Base-by-base conservation (phyloP, 306 rosid genomes). In the Trichosanthes truncata region DNA sequence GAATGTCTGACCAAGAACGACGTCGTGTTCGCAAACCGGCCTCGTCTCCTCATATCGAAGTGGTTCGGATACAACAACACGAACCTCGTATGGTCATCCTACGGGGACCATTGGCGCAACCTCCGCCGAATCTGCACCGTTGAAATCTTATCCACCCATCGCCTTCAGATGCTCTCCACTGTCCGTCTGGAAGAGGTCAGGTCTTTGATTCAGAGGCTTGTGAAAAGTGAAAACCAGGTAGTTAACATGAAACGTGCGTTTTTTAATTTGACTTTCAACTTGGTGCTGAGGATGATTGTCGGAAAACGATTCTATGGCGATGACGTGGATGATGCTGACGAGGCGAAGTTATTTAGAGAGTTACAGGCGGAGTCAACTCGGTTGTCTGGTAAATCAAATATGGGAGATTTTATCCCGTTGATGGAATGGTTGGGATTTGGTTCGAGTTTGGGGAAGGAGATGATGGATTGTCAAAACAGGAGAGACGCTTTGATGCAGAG, bases 51-150 rank as follows among this genome's bases (percentile, higher is more conserved):
- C 10, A 82, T 85, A 2, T 82, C 87, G 4, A 84, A 87, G 77
- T 79, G 83, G 78, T 81, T 87, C 1, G 86, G 87, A 7, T 84
- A 84, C 69, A 77, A 87, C 73, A 84, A 48, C 68, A 65, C 86
- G 7, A 84, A 78, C 14, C 82, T 87, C 13, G 81, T 56, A 0
- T 87, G 89, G 89, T 85, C 86, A 29, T 72, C 89, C 5, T 84
- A 84, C 7, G 83, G 84, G 13, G 26, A 80, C 20, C 89, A 82
- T 81, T 87, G 84, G 89, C 83, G 84, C 31, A 84, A 80, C 83
- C 72, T 84, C 31, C 80, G 87, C 57, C 84, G 86, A 72, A 80
- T 84, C n/a, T 84, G 87, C 46, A 76, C 87, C 43, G 38, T 80
- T 29, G 84, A 87, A 26, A 8, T 84, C 3, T 41, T 84, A 69